Evolutionary conservation across 768 basidiomycete species (phyloP), one percentile per base, ranked within the genome.

Genomic region (Mycena galericulata): DNA sequence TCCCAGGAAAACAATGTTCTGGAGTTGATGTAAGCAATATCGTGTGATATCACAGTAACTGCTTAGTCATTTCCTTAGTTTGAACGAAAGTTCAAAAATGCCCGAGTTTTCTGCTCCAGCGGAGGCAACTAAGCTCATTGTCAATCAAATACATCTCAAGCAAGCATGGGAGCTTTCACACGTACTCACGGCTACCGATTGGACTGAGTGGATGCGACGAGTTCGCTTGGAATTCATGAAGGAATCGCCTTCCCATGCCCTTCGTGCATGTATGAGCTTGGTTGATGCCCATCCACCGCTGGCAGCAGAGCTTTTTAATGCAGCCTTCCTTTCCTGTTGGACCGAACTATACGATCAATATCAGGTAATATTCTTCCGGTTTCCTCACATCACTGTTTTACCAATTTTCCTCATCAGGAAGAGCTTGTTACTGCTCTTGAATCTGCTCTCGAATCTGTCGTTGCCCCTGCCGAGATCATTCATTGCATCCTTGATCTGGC

Each of bases 321-420:
- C 97, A 5, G 98, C 98, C 0, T 99, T 99, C 80, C 87, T 99
- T 20, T 98, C 97, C 6, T 99, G 98, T 71, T 99, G 98, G 97
- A 88, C 90, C 1, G 96, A 98, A 73, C 82, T 99, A 9, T 99
- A 96, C 74, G 97, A 98, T 58, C 92, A 95, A 75, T 99, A 98
- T 79, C 97, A 98, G 87, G 97, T 95, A 74, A 26, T 85, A 73
- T n/a, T n/a, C n/a, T n/a, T n/a, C n/a, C n/a, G 36, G 63, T 57
- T 60, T 43, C 41, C 11, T 55, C 26, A 36, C 14, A 14, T 36
- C 34, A n/a, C n/a, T 17, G 9, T 49, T 67, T 72, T 45, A 74
- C 36, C 62, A 36, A 64, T 54, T 66, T 36, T 11, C 17, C 46
- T 49, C 34, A 68, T 55, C 75, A 99, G 96, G 97, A 98, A 79